Conservation (phyloP, 306 rosid genomes). For the Cucurbita argyrosperma region DNA sequence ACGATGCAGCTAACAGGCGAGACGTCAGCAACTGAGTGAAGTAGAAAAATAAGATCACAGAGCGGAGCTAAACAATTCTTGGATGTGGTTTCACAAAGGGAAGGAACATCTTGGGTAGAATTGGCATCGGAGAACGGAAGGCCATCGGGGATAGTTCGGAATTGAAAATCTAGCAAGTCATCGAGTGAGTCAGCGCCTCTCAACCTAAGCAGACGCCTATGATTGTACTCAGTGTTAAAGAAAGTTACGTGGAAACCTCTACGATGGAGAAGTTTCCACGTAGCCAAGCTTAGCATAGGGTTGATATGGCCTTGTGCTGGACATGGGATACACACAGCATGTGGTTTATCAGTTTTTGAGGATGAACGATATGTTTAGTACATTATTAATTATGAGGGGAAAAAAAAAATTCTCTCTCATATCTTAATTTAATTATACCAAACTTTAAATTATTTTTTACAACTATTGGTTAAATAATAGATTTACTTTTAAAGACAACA, state of each 20-base stretch:
- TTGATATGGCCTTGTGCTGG: constrained; percentile 4
- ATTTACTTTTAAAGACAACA: no score
- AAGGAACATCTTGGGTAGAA: constrained; percentile 28
- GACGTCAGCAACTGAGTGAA: constrained; percentile 8
- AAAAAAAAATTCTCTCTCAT: no score
- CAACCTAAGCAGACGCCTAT: background rate
- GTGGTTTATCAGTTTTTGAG: background rate
- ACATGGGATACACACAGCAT: background rate
- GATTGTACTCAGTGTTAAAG: background rate
- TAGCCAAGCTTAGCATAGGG: background rate
- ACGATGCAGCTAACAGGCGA: constrained; percentile 36
- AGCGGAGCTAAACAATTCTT: constrained; percentile 25
- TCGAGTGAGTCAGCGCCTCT: background rate
- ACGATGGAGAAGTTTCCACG: background rate
- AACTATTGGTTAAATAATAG: no score
- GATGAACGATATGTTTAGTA: no score
- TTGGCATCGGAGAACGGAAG: constrained; percentile 32
- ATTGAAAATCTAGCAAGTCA: background rate
- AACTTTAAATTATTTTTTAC: no score
- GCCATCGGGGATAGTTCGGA: constrained; percentile 21
- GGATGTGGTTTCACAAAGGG: constrained; percentile 19
- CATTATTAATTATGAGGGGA: no score
- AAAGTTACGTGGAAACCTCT: background rate
- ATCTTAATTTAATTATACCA: no score
- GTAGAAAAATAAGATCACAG: constrained; percentile 14